Conservation (phyloP, 495 filamentous ascomycete species). For the Penicillium subrubescens region DNA sequence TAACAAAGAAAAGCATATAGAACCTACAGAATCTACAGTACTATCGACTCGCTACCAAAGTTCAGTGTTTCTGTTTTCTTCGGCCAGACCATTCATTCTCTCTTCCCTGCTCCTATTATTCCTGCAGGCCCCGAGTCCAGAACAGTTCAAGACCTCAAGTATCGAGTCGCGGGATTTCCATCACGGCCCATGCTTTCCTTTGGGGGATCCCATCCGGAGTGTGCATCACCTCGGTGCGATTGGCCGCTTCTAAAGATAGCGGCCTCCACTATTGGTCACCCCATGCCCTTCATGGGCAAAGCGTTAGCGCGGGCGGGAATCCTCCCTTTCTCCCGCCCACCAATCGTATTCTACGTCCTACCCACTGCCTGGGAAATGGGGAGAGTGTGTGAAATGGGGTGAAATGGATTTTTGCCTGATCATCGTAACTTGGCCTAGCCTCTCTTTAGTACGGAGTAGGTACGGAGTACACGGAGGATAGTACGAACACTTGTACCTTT, state of each 20-base stretch:
- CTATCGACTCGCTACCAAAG: background rate
- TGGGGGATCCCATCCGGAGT: conserved; percentile 5
- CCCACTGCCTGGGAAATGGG: conserved; percentile 19
- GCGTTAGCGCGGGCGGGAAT: conserved; percentile 23
- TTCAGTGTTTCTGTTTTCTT: background rate
- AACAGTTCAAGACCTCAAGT: background rate
- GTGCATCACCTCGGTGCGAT: conserved; percentile 19
- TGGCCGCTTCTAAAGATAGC: conserved; percentile 34
- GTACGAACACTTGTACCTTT: background rate
- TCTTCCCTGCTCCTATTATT: background rate
- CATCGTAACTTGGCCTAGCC: background rate
- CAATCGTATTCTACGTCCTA: conserved; percentile 12
- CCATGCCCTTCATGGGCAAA: conserved; percentile 13
- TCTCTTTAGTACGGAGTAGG: background rate
- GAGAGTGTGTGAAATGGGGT: background rate
- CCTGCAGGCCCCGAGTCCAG: conserved; percentile 15
- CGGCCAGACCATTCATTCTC: background rate
- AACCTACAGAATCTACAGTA: background rate
- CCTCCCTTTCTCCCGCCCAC: conserved; percentile 18
- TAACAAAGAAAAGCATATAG: background rate
- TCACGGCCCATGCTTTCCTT: conserved; percentile 23
- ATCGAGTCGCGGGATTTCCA: conserved; percentile 11
- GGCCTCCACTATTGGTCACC: conserved; percentile 14
- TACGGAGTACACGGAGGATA: background rate
- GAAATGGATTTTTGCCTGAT: background rate